Evolutionary conservation across 2,329 filamentous ascomycete genomes (phyloP), one percentile per base, ranked within the genome.

Genomic region (Arthrobotrys musiformis): DNA sequence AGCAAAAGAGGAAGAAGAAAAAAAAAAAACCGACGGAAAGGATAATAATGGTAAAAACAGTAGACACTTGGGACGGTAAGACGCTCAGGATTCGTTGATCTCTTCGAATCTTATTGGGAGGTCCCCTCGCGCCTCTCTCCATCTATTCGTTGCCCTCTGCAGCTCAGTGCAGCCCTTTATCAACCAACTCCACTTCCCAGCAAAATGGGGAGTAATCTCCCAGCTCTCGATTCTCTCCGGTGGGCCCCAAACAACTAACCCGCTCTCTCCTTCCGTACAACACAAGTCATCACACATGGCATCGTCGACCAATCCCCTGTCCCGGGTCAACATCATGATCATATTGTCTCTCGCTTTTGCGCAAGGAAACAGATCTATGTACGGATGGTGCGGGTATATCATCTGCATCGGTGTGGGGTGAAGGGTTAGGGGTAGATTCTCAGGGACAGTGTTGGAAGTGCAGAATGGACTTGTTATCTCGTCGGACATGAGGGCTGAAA

Each of bases 101-200:
- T 70, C 72, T 33, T 76, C 64, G 35, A 76, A 76, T 33, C 72
- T 44, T 15, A 76, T 76, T 28, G 72, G 72, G 30, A 76, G n/a
- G 37, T 76, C 72, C 28, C 72, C 72, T 52, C 72, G 56, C n/a
- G 72, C 72, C 17, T 76, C 72, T 44, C 72, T 48, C 72, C 72
- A 76, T 54, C 58, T 68, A 30, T 76, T 76, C 28, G 72, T 76
- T 26, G 72, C 72, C 40, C 48, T 33, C 24, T 76, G 72, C 48
- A 76, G 48, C 13, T 76, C 72, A 19, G 44, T 33, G 42, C 72
- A 76, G 1, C 26, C 84, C 85, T 81, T 89, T 87, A 78, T 87
- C 84, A 0, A 86, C 79, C 0, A 90, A 82, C 81, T 90, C 88
- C 2, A 90, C 83, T 15, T 90, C 85, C 78, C 90, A 88, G 42